Evolutionary conservation across 2,329 filamentous ascomycete species (phyloP), one percentile per base, ranked within the genome.

Genomic region (Apiospora sp.): DNA sequence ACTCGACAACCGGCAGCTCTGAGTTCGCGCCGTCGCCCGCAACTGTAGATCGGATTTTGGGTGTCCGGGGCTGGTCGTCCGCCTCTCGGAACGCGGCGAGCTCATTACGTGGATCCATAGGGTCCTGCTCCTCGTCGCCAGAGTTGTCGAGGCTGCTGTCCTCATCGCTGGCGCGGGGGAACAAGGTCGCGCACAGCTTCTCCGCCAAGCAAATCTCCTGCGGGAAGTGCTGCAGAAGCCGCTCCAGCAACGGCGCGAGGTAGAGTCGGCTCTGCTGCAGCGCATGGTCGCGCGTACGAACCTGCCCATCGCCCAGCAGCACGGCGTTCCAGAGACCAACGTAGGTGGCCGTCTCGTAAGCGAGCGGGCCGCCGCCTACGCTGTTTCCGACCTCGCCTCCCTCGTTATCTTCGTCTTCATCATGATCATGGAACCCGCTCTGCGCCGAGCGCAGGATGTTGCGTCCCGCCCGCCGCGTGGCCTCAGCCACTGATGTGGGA

Each of bases 381-480:
- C 37, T 41, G 37, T 41, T 41, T 8, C 37, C 37, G 8, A 41
- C 37, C 8, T 41, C 37, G 37, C 37, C 37, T 10, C 10, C 37
- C 8, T 41, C 37, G 37, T 10, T 10, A 0, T 41, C 37, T 8
- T 41, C 37, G 37, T 41, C 37, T 41, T 41, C 6, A 7, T 41
- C 37, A 41, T 41, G 37, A 10, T 41, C 22, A 8, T 30, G 34
- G 19, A 71, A 78, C 75, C 70, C 73, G 43, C 85, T 84, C 73
- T 90, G 86, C 8, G 92, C 84, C 3, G 89, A 90, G 8, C 58
- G 34, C 78, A 91, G 83, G 74, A 93, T 91, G 80, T 93, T 93
- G 75, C 88, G 88, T 51, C 88, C 87, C n/a, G 88, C 90, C 58
- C 91, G 88, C 58, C 90, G 80, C 12, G 90, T 85, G 75, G 92